A percentile compares a stretch with the other conserved stretches of the same genome.
phyloP scores from a whole-genome alignment of 2,329 filamentous ascomycete species.

The Cytospora schulzeri region DNA sequence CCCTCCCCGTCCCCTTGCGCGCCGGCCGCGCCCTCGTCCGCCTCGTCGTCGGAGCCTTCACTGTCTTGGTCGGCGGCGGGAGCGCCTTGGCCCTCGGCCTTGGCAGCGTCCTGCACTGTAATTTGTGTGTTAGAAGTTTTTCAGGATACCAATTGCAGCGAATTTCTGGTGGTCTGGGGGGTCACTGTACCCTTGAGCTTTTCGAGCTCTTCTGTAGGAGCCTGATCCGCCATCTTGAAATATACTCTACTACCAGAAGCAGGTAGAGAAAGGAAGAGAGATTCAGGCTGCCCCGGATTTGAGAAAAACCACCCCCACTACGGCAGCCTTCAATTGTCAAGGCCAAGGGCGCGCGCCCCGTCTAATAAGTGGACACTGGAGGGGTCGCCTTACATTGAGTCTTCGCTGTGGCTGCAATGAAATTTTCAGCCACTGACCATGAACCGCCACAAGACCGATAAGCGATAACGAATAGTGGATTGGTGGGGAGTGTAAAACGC shows the following conservation, averaged over 20 bases:
- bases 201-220: slow-evolving; percentile 43
- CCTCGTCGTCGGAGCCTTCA: slow-evolving; percentile 57
- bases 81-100: slow-evolving; percentile 42
- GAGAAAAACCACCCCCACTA: slow-evolving; percentile 11
- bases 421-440: slow-evolving; percentile 4
- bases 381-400: background rate
- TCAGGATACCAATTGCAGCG: background rate
- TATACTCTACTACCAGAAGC: slow-evolving; percentile 9
- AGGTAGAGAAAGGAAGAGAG: slow-evolving; percentile 14
- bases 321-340: slow-evolving; percentile 13
- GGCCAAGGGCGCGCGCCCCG: slow-evolving; percentile 5
- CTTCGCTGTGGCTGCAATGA: background rate
- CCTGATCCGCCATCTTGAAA: slow-evolving; percentile 46
- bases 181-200: slow-evolving; percentile 43
- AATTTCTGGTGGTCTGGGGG: no score
- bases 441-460: background rate
- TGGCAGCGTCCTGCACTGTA: slow-evolving; percentile 44
- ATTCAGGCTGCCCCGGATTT: background rate
- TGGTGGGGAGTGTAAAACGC: background rate
- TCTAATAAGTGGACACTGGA: background rate
- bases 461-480: background rate
- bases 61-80: slow-evolving; percentile 44
- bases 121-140: slow-evolving; percentile 5
- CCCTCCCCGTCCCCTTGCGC: slow-evolving; percentile 43
- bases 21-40: slow-evolving; percentile 45